Conservation (phyloP, 768 basidiomycete species). For the Suillus lakei region DNA sequence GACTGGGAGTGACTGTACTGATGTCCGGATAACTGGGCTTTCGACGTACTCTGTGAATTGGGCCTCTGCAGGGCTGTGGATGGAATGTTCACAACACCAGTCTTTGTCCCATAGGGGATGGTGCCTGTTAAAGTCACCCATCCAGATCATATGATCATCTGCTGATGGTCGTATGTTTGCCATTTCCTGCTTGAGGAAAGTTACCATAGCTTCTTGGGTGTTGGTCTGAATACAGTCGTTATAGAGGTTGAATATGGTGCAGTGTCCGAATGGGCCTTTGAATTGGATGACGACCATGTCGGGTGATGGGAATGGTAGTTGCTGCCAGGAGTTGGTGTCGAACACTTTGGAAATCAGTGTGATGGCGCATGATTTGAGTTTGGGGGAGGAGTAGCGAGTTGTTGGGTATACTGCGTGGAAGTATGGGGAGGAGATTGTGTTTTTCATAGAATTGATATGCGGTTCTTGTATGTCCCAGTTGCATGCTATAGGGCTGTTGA, state of each 20-base stretch:
- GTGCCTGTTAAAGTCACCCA: slow-evolving; percentile 31
- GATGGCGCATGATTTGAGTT: background rate
- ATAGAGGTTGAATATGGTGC: background rate
- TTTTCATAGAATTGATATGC: background rate
- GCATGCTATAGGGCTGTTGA: too few relatives aligned
- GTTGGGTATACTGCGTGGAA: background rate
- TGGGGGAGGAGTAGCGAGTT: background rate
- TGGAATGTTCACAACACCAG: too few relatives aligned
- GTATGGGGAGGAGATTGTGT: background rate
- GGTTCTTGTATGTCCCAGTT: background rate
- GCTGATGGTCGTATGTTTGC: background rate
- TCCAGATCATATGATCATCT: slow-evolving; percentile 23
- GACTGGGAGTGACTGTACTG: too few relatives aligned
- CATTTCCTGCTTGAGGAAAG: background rate
- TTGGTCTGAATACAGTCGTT: background rate
- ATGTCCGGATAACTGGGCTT: too few relatives aligned
- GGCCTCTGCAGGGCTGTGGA: too few relatives aligned
- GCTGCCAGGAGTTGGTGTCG: background rate
- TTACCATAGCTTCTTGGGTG: background rate
- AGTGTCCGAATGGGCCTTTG: background rate
- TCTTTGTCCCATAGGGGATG: slow-evolving; percentile 29
- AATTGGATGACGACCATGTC: background rate
- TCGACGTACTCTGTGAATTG: too few relatives aligned
- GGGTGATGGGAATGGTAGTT: background rate
- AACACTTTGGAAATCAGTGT: background rate